Evolutionary conservation across 148 eudicot species (phyloP).

Genomic region (Silene uniflora): DNA sequence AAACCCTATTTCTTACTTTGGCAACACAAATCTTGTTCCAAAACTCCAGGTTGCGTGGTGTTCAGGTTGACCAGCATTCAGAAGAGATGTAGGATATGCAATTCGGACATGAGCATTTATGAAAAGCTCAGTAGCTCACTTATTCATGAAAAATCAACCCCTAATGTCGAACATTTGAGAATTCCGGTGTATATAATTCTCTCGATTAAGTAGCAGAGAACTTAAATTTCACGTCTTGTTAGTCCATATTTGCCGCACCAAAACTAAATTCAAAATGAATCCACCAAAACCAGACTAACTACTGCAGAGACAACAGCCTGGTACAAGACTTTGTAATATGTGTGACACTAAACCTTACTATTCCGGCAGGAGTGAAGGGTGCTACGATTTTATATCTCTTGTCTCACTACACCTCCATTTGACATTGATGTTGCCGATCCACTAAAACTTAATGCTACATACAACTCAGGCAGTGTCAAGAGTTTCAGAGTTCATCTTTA

Average conservation of each 20-base stretch:
- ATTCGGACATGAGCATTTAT: too few species aligned
- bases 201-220: too few species aligned
- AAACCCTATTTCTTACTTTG: too few species aligned
- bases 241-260: neutral
- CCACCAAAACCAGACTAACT: neutral
- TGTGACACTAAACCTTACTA: neutral
- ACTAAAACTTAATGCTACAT: neutral
- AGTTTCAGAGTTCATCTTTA: constrained; percentile 70
- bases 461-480: neutral
- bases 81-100: too few species aligned
- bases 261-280: neutral
- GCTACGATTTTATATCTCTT: constrained; percentile 5
- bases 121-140: too few species aligned
- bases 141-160: too few species aligned
- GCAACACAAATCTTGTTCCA: too few species aligned
- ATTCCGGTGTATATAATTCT: too few species aligned
- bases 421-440: constrained; percentile 9
- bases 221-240: too few species aligned
- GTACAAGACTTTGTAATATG: neutral
- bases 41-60: too few species aligned
- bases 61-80: too few species aligned
- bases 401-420: neutral
- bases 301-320: neutral
- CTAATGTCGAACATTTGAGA: too few species aligned
- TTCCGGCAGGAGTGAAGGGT: neutral